These are phyloP conservation scores for Brachypodium distachyon DNA, from an alignment of 202 grass and related monocot species.

Conservation along the genomic window DNA sequence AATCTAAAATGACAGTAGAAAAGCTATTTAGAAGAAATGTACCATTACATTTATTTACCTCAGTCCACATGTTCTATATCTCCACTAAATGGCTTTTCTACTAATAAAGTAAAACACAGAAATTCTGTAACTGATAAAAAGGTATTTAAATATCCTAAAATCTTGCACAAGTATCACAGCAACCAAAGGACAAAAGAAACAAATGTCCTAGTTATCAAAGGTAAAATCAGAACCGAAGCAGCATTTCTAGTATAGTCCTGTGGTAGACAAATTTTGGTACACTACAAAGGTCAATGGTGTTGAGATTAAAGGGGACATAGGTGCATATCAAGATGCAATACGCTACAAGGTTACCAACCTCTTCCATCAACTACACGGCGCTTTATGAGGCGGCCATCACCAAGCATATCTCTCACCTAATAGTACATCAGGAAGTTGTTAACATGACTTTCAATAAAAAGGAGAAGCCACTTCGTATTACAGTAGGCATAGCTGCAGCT, in stretches of 20 bases:
- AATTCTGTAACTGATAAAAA: not conserved
- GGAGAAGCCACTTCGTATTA: not conserved
- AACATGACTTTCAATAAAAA: not conserved
- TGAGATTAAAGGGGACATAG: not conserved
- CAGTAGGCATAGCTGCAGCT: not conserved
- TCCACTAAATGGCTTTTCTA: not conserved
- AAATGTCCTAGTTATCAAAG: not conserved
- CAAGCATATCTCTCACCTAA: conserved; percentile 99
- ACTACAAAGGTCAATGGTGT: not conserved
- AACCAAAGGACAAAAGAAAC: not conserved
- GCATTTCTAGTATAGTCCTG: not conserved
- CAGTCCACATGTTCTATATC: not conserved
- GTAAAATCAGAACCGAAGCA: not conserved
- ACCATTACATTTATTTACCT: not conserved
- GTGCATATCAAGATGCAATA: conserved; percentile 7
- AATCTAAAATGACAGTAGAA: not conserved
- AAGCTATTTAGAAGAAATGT: not conserved
- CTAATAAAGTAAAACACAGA: not conserved
- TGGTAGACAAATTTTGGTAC: conserved; percentile 2
- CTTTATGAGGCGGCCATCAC: conserved; percentile 97
- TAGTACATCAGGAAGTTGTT: conserved; percentile 12
- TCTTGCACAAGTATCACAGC: not conserved
- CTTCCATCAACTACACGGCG: conserved; percentile 78
- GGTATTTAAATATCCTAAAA: not conserved
- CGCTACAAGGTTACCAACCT: conserved; percentile 41